Base-by-base conservation (phyloP, 768 basidiomycete species). In the Phanerodontia chrysosporium region DNA sequence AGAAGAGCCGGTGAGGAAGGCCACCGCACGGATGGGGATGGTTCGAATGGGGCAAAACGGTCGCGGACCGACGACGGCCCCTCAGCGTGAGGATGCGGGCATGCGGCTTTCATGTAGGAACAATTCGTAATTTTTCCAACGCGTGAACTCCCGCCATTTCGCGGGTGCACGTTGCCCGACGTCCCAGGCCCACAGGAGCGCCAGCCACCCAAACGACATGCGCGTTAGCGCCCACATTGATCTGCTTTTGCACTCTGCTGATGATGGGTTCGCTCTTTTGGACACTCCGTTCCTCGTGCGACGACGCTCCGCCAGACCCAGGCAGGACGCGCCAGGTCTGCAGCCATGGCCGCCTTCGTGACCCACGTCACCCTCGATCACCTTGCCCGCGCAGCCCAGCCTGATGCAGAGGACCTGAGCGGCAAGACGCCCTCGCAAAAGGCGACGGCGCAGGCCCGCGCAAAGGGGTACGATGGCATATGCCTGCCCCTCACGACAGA, bases 401-500 rank as follows among this genome's bases (percentile, higher is more conserved):
- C 44, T 27, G 45, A 49, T 30, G 62, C 66, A 24, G 54, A 45
- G 64, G 57, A 63, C 45, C 65, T 5, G 58, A 57, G 45, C 55
- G 56, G 51, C 67, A 32, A 69, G 8, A 81, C 85, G 0, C 80
- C 84, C 4, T 73, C 84, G 1, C 77, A 86, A 51, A 72, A 73
- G 61, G 70, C 86, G 35, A 67, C 82, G 1, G 69, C 78, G 13
- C 80, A 83, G 27, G 79, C 85, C 18, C 81, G 76, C 49, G 62
- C 75, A 12, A 87, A 84, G 57, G 89, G 89, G 18, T 98, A 94
- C 68, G 85, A 90, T 55, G 70, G 78, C 0, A 78, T 93, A 44
- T 90, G 86, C 67, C 70, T 95, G 18, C 94, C 94, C n/a, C 78
- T 98, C n/a, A 94, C 95, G 24, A 96, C 89, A 57, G 79, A 80